Evolutionary conservation across 2,329 filamentous ascomycete genomes (phyloP).

Genomic region (Diaporthe longicolla): DNA sequence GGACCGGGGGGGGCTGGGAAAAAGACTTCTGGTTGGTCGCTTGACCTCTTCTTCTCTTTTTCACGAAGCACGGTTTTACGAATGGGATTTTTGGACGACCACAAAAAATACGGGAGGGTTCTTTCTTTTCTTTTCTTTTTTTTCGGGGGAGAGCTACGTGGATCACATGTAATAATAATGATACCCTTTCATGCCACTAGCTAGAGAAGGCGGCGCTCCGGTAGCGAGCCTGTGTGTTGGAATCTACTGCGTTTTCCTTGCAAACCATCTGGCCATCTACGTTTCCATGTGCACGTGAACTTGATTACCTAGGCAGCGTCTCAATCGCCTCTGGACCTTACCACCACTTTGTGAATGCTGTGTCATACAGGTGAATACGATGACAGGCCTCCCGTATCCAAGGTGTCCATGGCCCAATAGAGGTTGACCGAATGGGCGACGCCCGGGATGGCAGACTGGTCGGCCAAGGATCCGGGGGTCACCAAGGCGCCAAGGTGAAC

Average conservation of each 20-base stretch:
- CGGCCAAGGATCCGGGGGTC: slow-evolving; percentile 12
- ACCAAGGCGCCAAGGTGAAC: slow-evolving; percentile 7
- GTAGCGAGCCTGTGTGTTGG: slow-evolving; percentile 29
- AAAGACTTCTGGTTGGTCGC: slow-evolving; percentile 17
- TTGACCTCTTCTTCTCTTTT: slow-evolving; percentile 20
- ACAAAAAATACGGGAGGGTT: slow-evolving; percentile 19
- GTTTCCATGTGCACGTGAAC: not conserved
- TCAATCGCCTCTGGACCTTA: not conserved
- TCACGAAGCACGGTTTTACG: slow-evolving; percentile 34
- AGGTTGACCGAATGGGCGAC: not conserved
- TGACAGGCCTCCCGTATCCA: not conserved
- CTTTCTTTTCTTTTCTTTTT: not conserved
- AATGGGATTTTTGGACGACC: slow-evolving; percentile 31
- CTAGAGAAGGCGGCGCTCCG: slow-evolving; percentile 32
- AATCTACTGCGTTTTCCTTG: slow-evolving; percentile 19
- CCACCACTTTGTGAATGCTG: not conserved
- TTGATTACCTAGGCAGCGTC: not conserved
- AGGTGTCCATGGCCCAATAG: too few relatives aligned
- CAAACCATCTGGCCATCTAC: too few relatives aligned
- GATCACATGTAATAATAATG: slow-evolving; percentile 36
- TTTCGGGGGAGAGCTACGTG: slow-evolving; percentile 15
- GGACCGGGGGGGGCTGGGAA: not conserved
- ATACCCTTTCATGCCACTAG: slow-evolving; percentile 38
- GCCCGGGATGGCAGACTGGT: not conserved
- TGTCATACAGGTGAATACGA: not conserved